A percentile compares a stretch with the other conserved stretches of the same genome.
phyloP scores from a whole-genome alignment of 495 filamentous ascomycete genomes.

The Gamarada debralockiae region DNA sequence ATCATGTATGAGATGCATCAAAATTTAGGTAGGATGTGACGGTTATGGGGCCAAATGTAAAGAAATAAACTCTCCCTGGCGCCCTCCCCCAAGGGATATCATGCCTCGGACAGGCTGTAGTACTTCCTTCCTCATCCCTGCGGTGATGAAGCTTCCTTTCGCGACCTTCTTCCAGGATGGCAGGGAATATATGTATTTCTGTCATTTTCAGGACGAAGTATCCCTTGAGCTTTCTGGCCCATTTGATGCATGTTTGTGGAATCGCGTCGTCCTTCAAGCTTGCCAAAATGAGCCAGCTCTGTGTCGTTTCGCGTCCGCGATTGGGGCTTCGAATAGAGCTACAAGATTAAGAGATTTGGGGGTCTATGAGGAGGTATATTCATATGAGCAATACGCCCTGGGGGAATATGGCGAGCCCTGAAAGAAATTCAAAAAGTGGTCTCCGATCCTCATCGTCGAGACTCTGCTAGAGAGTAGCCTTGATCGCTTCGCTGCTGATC shows the following conservation, averaged over 20 bases:
- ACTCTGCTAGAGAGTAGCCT: neutral
- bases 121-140: neutral
- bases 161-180: neutral
- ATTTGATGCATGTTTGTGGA: slow-evolving; percentile 2
- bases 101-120: neutral
- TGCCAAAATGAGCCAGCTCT: neutral
- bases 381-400: slow-evolving; percentile 5
- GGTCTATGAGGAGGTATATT: neutral
- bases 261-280: slow-evolving; percentile 1
- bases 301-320: neutral
- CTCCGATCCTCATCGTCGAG: neutral
- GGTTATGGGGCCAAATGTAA: neutral
- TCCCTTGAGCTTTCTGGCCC: neutral
- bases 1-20: neutral
- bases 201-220: slow-evolving; percentile 5
- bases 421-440: neutral
- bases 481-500: slow-evolving; percentile 6
- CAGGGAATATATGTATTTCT: slow-evolving; percentile 4
- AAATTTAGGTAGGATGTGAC: neutral
- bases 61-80: neutral
- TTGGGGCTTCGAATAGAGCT: neutral
- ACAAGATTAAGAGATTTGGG: neutral
- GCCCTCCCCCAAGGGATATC: neutral
- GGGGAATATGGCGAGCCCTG: slow-evolving; percentile 4
- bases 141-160: neutral